Evolutionary conservation across 2,329 filamentous ascomycete genomes (phyloP).

Genomic region (Paradendryphiella salina): DNA sequence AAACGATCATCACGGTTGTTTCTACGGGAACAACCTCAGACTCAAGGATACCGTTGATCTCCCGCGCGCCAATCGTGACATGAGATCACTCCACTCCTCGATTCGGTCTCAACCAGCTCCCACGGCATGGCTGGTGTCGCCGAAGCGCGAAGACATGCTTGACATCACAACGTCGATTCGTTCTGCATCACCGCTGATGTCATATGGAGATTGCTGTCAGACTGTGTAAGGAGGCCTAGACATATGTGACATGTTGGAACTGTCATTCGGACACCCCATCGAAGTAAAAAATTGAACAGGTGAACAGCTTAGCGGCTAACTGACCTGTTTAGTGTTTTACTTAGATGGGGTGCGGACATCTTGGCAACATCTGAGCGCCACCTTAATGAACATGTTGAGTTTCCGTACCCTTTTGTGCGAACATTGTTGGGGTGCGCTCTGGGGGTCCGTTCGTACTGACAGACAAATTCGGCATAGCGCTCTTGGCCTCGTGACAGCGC

Average conservation of each 20-base stretch:
- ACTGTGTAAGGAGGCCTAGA: not conserved
- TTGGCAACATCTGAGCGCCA: not conserved
- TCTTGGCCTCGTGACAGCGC: conserved; percentile 18
- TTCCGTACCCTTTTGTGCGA: not conserved
- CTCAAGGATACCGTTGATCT: conserved; percentile 22
- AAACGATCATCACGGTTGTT: conserved; percentile 4
- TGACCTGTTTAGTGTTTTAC: too few species aligned
- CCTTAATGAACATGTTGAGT: not conserved
- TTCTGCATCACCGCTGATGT: not conserved
- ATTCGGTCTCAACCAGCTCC: not conserved
- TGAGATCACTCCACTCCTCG: conserved; percentile 9
- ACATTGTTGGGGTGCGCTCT: not conserved
- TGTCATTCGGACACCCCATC: too few species aligned
- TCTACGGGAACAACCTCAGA: conserved; percentile 9
- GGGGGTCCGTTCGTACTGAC: not conserved
- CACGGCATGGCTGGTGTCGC: conserved; percentile 9
- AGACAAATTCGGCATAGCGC: not conserved
- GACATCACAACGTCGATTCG: conserved; percentile 4
- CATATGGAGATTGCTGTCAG: conserved; percentile 4
- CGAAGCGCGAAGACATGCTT: not conserved
- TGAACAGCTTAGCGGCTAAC: too few species aligned
- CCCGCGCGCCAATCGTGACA: conserved; percentile 17
- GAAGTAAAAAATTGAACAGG: too few species aligned
- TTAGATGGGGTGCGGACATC: too few species aligned
- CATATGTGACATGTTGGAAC: not conserved